Evolutionary conservation across 306 rosid species (phyloP), one percentile per base, ranked within the genome.

Genomic region (Lagenaria siceraria): DNA sequence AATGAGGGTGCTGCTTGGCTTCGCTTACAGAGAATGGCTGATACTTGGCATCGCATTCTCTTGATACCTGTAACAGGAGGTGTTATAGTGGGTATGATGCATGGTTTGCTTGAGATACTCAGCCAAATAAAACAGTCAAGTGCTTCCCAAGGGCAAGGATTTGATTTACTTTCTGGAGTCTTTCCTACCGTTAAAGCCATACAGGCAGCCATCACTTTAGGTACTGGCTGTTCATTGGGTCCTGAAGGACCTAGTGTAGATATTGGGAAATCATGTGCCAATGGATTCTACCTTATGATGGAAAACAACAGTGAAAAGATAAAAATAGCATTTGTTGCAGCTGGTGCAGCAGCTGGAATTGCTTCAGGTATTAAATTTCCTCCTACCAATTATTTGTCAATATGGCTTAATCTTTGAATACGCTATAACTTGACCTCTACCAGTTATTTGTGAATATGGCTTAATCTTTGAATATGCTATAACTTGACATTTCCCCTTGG

Each of bases 181-280:
- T 88, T 87, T 73, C 97, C 97, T 10, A 89, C 89, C 2, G 83
- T 95, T 77, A 95, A 90, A 88, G 99, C 97, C 64, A 81, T 95
- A 81, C 99, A 95, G 84, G 99, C 99, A 12, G 97, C 99, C 68
- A 80, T 95, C 54, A 89, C 97, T 82, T 81, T 95, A 74, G 97
- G 97, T 77, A 92, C 99, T 68, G 99, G 99, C 64, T 88, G 99
- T 85, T 95, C 99, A 36, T 87, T 95, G 89, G 99, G 99, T 82
- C 99, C 99, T 40, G 97, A 95, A 87, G 99, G 99, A 63, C 99
- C 99, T 43, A 95, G 99, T 75, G 97, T 95, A 43, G 99, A 95
- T 86, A 95, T 95, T 75, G 99, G 99, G 75, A 90, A 89, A 87
- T 95, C 99, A 13, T 92, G 97, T 83, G 99, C 99, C 79, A 81